phyloP scores from a whole-genome alignment of 306 rosid genomes.

The Benincasa hispida region DNA sequence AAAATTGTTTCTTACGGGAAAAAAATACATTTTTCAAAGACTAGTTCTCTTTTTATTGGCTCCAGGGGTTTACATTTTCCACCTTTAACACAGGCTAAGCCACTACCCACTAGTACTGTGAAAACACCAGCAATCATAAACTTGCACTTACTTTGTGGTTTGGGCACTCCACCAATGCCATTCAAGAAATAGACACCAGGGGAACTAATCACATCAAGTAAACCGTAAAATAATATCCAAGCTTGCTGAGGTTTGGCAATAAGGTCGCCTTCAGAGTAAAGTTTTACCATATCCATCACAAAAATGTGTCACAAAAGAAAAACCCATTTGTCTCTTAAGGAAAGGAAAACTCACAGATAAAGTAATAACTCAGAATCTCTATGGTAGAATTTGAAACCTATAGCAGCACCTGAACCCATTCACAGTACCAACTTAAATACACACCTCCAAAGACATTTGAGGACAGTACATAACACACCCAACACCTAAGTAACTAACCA shows the following conservation, averaged over 20 bases:
- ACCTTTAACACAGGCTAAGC: neutral
- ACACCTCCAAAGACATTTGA: conserved; percentile 1
- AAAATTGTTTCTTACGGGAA: neutral
- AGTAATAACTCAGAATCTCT: conserved; percentile 23
- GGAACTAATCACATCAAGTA: neutral
- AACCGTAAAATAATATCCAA: neutral
- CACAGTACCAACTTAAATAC: conserved; percentile 18
- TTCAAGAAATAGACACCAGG: neutral
- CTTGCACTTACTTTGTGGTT: neutral
- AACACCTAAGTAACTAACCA: neutral
- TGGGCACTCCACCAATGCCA: neutral
- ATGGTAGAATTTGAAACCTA: conserved; percentile 26
- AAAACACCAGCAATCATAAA: neutral
- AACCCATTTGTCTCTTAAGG: conserved; percentile 15
- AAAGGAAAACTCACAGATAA: conserved; percentile 30
- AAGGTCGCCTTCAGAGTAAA: neutral
- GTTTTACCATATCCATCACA: neutral
- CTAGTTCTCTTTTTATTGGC: neutral
- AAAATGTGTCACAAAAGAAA: conserved; percentile 1
- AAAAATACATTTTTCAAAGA: neutral
- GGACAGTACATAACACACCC: conserved; percentile 6
- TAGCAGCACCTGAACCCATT: conserved; percentile 38
- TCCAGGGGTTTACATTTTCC: neutral
- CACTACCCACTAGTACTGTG: neutral
- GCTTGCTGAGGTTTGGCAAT: neutral